Conservation (phyloP, 176 grass and related monocot species). For the Bromus sterilis region DNA sequence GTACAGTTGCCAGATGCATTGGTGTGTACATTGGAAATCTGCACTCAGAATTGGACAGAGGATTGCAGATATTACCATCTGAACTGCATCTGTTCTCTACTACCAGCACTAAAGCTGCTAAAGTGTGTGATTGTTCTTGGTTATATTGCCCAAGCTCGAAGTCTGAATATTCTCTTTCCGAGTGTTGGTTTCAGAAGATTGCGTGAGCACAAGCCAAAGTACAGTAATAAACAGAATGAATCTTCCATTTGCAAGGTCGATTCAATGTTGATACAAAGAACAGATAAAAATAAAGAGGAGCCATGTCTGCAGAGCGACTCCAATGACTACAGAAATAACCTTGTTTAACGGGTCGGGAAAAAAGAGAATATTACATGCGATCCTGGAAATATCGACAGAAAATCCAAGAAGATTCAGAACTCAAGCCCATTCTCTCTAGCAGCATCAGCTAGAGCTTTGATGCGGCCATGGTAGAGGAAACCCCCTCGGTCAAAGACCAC, state of each 20-base stretch:
- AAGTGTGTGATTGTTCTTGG: neutral
- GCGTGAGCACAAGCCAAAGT: neutral
- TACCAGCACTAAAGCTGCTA: neutral
- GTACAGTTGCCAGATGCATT: neutral
- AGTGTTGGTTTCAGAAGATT: neutral
- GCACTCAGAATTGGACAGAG: too few species aligned
- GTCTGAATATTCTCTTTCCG: neutral
- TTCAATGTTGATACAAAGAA: neutral
- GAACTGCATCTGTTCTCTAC: neutral
- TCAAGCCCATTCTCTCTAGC: constrained; percentile 80
- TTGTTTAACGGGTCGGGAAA: constrained; percentile 4
- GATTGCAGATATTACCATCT: neutral
- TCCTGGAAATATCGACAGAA: constrained; percentile 20
- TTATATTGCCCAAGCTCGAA: neutral
- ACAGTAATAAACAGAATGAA: neutral
- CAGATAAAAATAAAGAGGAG: neutral
- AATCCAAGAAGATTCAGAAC: constrained; percentile 46
- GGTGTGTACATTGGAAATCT: neutral
- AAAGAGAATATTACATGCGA: constrained; percentile 12
- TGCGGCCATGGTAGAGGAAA: constrained; percentile 78
- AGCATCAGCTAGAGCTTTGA: constrained; percentile 82
- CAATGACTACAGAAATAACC: constrained; percentile 15
- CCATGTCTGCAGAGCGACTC: neutral
- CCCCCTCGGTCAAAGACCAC: constrained; percentile 93
- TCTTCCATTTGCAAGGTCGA: neutral